phyloP scores from a whole-genome alignment of 257 asterid genomes.

The Ilex asprella region DNA sequence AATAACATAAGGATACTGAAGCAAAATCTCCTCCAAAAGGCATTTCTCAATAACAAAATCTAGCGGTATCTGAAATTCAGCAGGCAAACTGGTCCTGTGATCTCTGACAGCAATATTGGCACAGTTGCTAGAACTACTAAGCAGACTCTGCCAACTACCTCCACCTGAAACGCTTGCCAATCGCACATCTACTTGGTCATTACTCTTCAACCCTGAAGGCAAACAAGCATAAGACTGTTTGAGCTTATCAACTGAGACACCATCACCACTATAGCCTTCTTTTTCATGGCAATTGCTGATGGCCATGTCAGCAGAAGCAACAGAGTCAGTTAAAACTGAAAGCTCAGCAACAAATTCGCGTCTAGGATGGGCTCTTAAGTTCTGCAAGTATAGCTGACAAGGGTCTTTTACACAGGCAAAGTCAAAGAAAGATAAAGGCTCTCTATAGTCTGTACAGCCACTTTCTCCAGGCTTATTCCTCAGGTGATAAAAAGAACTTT shows the following conservation, averaged over 20 bases:
- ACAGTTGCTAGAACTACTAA: slow-evolving; percentile 45
- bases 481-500: slow-evolving; percentile 32
- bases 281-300: slow-evolving; percentile 13
- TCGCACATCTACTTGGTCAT: slow-evolving; percentile 19
- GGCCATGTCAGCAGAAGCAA: slow-evolving; percentile 25
- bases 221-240: slow-evolving; percentile 21
- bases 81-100: slow-evolving; percentile 34
- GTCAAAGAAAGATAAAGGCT: slow-evolving; percentile 45
- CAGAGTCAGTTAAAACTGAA: slow-evolving; percentile 31
- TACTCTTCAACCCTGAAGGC: slow-evolving; percentile 26
- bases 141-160: slow-evolving; percentile 79
- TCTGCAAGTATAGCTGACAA: slow-evolving; percentile 31
- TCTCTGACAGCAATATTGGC: slow-evolving; percentile 24
- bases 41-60: slow-evolving; percentile 83
- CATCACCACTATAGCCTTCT: slow-evolving; percentile 21
- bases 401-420: slow-evolving; percentile 74
- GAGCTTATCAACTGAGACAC: slow-evolving; percentile 18
- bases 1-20: slow-evolving; percentile 75
- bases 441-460: slow-evolving; percentile 26
- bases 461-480: slow-evolving; percentile 35
- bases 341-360: slow-evolving; percentile 29
- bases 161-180: slow-evolving; percentile 46
- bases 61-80: slow-evolving; percentile 72
- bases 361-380: slow-evolving; percentile 23
- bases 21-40: slow-evolving; percentile 72